phyloP scores from a whole-genome alignment of 1,284 basidiomycete genomes.

The Heterobasidion irregulare region DNA sequence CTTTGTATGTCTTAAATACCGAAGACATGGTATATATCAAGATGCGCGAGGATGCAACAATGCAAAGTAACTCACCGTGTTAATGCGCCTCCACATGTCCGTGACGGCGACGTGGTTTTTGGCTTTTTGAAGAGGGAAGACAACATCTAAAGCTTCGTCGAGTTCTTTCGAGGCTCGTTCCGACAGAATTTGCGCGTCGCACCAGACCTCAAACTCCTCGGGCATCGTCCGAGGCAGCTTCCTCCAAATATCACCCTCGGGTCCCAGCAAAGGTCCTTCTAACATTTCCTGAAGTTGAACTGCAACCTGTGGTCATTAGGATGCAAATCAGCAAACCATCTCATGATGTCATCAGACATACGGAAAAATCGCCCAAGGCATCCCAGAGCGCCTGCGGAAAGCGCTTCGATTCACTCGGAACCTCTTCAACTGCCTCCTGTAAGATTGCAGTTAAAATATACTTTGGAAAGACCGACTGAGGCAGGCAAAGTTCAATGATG shows the following conservation, averaged over 20 bases:
- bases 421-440: conserved; percentile 60
- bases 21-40: background rate
- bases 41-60: background rate
- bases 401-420: conserved; percentile 57
- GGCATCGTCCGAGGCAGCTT: conserved; percentile 41
- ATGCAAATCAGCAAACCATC: background rate
- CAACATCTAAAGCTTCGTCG: conserved; percentile 43
- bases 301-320: conserved; percentile 34
- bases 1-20: conserved; percentile 46
- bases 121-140: conserved; percentile 50
- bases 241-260: conserved; percentile 42
- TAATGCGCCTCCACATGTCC: conserved; percentile 56
- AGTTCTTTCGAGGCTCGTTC: conserved; percentile 40
- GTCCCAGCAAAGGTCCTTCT: conserved; percentile 45
- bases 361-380: conserved; percentile 68
- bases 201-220: conserved; percentile 50
- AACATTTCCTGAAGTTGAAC: conserved; percentile 57
- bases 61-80: conserved; percentile 34
- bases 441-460: conserved; percentile 55
- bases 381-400: conserved; percentile 74
- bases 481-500: conserved; percentile 70
- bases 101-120: conserved; percentile 40
- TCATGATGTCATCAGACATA: conserved; percentile 22
- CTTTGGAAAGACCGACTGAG: conserved; percentile 53
- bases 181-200: conserved; percentile 57